A percentile compares a stretch with the other conserved stretches of the same genome.
These are phyloP conservation scores for Gnetum montanum DNA, from an alignment of 75 land plant genomes.

Conservation along the genomic window DNA sequence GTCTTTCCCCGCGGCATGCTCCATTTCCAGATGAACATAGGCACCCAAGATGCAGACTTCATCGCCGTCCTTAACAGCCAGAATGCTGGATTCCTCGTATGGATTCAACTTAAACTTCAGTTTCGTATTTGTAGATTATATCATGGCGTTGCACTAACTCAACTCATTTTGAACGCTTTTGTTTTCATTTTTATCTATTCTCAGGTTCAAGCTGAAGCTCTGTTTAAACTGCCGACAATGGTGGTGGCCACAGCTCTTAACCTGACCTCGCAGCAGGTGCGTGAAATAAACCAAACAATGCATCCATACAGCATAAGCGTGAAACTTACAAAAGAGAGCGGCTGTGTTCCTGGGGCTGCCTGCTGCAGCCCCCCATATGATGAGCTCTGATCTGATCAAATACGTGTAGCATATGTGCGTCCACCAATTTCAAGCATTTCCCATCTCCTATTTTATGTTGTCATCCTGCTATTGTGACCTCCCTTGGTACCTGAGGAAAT, in stretches of 20 bases:
- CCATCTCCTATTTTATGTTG: too few species aligned
- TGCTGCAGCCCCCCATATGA: too few species aligned
- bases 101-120: not conserved
- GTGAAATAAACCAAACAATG: not conserved
- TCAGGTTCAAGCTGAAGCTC: not conserved
- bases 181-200: not conserved
- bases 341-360: not conserved
- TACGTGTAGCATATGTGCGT: too few species aligned
- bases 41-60: constrained; percentile 2
- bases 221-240: not conserved
- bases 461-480: too few species aligned
- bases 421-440: too few species aligned
- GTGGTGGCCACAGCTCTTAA: not conserved
- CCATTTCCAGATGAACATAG: constrained; percentile 17
- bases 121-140: not conserved
- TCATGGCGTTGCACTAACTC: not conserved
- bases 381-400: too few species aligned
- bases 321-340: not conserved
- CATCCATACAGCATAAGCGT: not conserved
- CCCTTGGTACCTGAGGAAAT: too few species aligned
- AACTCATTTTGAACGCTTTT: not conserved
- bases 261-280: not conserved
- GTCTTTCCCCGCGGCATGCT: constrained; percentile 14
- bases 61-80: constrained; percentile 16
- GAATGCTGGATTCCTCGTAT: constrained; percentile 12